Percentiles rank a stretch among this genome's conserved stretches.
phyloP scores from a whole-genome alignment of 148 eudicot genomes.

The Silene uniflora region DNA sequence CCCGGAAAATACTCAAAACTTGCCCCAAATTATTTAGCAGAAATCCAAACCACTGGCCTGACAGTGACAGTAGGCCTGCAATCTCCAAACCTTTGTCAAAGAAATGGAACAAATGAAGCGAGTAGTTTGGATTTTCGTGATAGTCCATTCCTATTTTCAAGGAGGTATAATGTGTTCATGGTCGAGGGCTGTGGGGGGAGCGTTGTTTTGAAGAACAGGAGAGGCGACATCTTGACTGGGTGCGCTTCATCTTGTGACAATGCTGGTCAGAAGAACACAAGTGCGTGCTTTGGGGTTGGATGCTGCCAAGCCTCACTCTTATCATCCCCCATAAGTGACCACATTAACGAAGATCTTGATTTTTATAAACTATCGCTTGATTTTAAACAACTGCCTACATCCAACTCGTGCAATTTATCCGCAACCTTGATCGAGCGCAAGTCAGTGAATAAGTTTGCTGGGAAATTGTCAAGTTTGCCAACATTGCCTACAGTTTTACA shows the following conservation, averaged over 20 bases:
- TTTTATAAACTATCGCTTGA: neutral
- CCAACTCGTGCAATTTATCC: neutral
- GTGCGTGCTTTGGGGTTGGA: conserved; percentile 22
- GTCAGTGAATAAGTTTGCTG: neutral
- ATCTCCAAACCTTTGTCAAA: conserved; percentile 9
- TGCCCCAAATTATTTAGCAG: conserved; percentile 5
- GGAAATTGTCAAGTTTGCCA: conserved; percentile 7
- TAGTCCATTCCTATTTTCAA: conserved; percentile 24
- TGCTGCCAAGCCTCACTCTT: conserved; percentile 29
- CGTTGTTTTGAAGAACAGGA: conserved; percentile 14
- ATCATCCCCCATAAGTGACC: conserved; percentile 2
- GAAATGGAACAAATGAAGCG: neutral
- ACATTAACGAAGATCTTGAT: neutral
- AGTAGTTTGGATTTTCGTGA: neutral
- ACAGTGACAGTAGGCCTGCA: conserved; percentile 9
- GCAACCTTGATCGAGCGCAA: conserved; percentile 3
- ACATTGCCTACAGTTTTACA: conserved; percentile 2
- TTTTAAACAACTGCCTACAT: neutral
- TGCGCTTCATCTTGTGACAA: conserved; percentile 24
- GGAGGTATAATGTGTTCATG: conserved; percentile 8
- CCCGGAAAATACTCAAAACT: neutral
- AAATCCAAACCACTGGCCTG: no score
- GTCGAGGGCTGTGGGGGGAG: conserved; percentile 25
- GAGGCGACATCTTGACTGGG: neutral
- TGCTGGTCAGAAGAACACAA: neutral